Conservation (phyloP, 306 rosid genomes). For the Trifolium fragiferum region DNA sequence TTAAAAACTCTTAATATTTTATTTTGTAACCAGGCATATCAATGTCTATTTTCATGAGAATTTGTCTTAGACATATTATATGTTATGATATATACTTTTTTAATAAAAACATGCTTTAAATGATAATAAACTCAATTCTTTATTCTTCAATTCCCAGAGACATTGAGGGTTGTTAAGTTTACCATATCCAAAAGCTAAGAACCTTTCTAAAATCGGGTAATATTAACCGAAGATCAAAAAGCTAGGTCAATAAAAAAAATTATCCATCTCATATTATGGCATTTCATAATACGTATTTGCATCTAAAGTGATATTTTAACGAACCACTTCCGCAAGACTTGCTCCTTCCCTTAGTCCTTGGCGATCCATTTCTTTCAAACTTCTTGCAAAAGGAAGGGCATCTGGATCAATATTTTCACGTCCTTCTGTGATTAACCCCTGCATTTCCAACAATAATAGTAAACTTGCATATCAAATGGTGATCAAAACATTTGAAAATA, state of each 20-base stretch:
- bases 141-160: constrained; percentile 24
- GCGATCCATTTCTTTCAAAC: constrained; percentile 73
- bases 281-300: constrained; percentile 27
- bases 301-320: constrained; percentile 47
- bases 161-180: constrained; percentile 11
- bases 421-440: constrained; percentile 95
- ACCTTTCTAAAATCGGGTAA: constrained; percentile 8
- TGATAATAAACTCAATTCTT: neutral
- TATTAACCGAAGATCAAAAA: constrained; percentile 13
- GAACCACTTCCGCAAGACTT: constrained; percentile 94
- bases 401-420: constrained; percentile 87
- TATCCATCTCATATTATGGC: constrained; percentile 21
- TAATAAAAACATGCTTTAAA: neutral
- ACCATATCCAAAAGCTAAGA: constrained; percentile 13
- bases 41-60: neutral
- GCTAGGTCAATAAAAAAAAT: neutral
- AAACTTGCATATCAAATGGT: constrained; percentile 34
- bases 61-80: neutral
- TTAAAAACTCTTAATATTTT: neutral
- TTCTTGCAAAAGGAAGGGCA: constrained; percentile 91
- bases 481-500: constrained; percentile 31
- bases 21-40: neutral
- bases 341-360: constrained; percentile 96
- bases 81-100: constrained; percentile 8
- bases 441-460: constrained; percentile 37